phyloP scores from a whole-genome alignment of 768 basidiomycete species.

The Rhodosporidiobolus sp. region DNA sequence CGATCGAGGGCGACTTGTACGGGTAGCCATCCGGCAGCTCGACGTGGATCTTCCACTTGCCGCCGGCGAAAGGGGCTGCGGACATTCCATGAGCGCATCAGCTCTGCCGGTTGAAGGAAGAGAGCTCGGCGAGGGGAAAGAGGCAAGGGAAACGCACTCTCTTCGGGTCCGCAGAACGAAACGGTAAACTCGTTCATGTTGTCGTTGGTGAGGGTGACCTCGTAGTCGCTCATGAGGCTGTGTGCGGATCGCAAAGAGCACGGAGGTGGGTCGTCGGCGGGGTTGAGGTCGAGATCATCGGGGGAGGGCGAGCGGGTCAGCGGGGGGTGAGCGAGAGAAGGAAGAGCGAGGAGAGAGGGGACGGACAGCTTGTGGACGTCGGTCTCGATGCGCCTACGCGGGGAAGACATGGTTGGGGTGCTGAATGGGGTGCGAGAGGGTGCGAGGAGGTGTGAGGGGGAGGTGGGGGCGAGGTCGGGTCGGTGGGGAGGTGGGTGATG shows the following conservation, averaged over 20 bases:
- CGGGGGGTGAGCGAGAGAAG: neutral
- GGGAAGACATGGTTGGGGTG: conserved; percentile 52
- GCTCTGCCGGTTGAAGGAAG: neutral
- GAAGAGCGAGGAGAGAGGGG: conserved; percentile 1
- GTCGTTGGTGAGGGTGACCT: conserved; percentile 95
- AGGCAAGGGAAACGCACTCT: conserved; percentile 65
- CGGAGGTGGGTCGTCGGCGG: conserved; percentile 3
- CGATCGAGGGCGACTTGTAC: conserved; percentile 97
- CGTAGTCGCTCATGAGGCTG: conserved; percentile 95
- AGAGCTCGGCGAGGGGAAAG: neutral
- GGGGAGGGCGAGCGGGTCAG: neutral
- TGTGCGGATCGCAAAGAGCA: too few species aligned
- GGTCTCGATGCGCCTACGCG: conserved; percentile 93
- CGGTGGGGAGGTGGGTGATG: neutral
- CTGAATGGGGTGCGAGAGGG: conserved; percentile 43
- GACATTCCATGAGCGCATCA: neutral
- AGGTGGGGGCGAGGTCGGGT: neutral
- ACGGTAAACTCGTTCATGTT: conserved; percentile 99
- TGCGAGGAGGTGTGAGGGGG: conserved; percentile 51
- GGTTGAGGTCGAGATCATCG: too few species aligned
- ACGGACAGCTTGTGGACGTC: conserved; percentile 98
- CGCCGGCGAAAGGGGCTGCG: conserved; percentile 90
- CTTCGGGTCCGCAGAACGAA: conserved; percentile 84
- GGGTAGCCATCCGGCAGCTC: conserved; percentile 98
- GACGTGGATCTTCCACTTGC: conserved; percentile 99